Base-by-base conservation (phyloP, 805 yeast genomes). In the Zygosaccharomyces kombuchaensis region DNA sequence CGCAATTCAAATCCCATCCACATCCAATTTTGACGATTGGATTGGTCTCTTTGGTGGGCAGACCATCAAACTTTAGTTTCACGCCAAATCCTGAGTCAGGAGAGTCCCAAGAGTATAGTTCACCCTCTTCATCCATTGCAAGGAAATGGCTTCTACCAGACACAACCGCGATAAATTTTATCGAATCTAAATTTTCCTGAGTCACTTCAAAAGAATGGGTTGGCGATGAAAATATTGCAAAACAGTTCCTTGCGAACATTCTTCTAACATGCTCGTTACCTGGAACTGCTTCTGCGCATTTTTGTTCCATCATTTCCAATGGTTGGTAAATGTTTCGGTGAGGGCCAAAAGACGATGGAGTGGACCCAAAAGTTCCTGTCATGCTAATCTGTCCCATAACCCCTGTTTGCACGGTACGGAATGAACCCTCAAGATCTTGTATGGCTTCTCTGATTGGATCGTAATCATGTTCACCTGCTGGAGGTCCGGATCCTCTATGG, bases 81-180 rank as follows among this genome's bases (percentile, higher is more conserved):
- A 78, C 70, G 0, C 84, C 87, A 41, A 56, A 58, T 8, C 54
- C 56, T 7, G 69, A 69, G 8, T 59, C 66, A 1, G 64, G 54
- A 6, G 64, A 61, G 59, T 83, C 89, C 90, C 90, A 84, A 1
- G 79, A 70, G 73, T 79, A 82, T 1, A 84, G 48, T 4, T 66
- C 56, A 19, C 76, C 72, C 1, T 63, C 38, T 9, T 70, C 64
- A 51, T 81, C 85, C 37, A 83, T 60, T 0, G 82, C 89, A 10
- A 83, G 62, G 43, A 82, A 73, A 60, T 82, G 88, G 23, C 75
- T 67, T 51, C 91, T 63, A 0, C 91, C 91, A 35, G 85, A 75
- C 14, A 80, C 70, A 2, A 83, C 70, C 6, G 77, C 70, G 2
- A 73, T 57, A 40, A 82, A 69, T 39, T 66, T 67, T 1, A 63